Conservation (phyloP, 176 grass and related monocot species). For the Avena insularis region DNA sequence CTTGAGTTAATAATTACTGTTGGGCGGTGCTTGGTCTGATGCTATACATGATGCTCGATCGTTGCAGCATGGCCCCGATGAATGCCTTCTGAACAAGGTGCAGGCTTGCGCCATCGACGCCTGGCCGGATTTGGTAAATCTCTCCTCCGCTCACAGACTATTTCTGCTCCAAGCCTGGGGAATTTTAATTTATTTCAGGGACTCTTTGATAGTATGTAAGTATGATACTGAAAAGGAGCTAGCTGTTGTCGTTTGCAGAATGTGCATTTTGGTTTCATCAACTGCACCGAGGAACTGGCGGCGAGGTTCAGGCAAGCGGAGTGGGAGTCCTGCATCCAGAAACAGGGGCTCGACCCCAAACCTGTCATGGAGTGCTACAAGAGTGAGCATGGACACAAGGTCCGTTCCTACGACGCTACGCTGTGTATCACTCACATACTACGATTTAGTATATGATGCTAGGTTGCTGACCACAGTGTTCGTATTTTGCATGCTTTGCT, state of each 20-base stretch:
- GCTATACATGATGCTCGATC: constrained; percentile 23
- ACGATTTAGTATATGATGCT: neutral
- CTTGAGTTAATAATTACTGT: neutral
- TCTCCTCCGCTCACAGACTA: neutral
- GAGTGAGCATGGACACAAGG: constrained; percentile 62
- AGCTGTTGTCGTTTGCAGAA: constrained; percentile 43
- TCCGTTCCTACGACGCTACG: neutral
- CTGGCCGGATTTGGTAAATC: constrained; percentile 84
- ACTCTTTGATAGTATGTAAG: neutral
- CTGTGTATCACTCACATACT: neutral
- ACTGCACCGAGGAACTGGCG: constrained; percentile 80
- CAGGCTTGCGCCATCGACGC: constrained; percentile 78
- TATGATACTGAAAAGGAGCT: too few species aligned
- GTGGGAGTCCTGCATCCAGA: constrained; percentile 80
- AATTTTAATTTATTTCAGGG: too few species aligned
- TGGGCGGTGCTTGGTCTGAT: neutral
- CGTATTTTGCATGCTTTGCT: neutral
- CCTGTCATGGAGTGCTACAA: constrained; percentile 73
- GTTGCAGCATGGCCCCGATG: constrained; percentile 78
- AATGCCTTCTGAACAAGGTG: constrained; percentile 89
- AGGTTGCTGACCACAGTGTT: neutral
- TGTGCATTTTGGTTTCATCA: constrained; percentile 81
- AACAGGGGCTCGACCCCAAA: constrained; percentile 63
- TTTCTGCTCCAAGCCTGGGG: too few species aligned
- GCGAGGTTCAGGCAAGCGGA: constrained; percentile 43